Conservation (phyloP, 2,329 filamentous ascomycete genomes). For the Lachnellula hyalina region DNA sequence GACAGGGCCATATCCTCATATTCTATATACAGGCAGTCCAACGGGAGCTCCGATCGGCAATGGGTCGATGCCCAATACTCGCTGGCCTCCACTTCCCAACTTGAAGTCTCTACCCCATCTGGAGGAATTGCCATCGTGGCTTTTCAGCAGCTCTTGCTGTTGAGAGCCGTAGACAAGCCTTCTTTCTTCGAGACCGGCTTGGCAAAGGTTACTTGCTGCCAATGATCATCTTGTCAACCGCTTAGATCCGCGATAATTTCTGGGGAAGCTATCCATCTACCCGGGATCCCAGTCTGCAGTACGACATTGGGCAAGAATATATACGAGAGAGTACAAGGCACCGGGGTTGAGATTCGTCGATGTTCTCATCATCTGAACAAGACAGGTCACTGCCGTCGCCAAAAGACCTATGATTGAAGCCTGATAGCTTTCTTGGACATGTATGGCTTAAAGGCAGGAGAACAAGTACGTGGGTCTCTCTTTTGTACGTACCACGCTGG, state of each 20-base stretch:
- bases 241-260: neutral
- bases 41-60: slow-evolving; percentile 2
- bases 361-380: neutral
- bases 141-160: neutral
- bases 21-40: slow-evolving; percentile 1
- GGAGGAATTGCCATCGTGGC: neutral
- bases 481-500: neutral
- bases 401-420: slow-evolving; percentile 1
- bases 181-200: neutral
- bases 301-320: slow-evolving; percentile 17
- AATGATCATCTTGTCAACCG: neutral
- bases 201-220: neutral
- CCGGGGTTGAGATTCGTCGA: neutral
- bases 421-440: slow-evolving; percentile 9
- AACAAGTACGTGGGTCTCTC: neutral
- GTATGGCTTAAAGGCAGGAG: slow-evolving; percentile 7
- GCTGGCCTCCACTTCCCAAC: neutral
- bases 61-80: neutral
- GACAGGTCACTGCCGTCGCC: slow-evolving; percentile 6
- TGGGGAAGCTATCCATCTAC: slow-evolving; percentile 3
- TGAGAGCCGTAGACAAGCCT: neutral
- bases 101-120: neutral
- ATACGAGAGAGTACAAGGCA: slow-evolving; percentile 6
- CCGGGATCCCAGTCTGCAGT: slow-evolving; percentile 11
- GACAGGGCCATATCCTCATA: slow-evolving; percentile 1